A percentile compares a stretch with the other conserved stretches of the same genome.
Conservation (phyloP, 2,329 filamentous ascomycete species). For the Parastagonospora avenae region DNA sequence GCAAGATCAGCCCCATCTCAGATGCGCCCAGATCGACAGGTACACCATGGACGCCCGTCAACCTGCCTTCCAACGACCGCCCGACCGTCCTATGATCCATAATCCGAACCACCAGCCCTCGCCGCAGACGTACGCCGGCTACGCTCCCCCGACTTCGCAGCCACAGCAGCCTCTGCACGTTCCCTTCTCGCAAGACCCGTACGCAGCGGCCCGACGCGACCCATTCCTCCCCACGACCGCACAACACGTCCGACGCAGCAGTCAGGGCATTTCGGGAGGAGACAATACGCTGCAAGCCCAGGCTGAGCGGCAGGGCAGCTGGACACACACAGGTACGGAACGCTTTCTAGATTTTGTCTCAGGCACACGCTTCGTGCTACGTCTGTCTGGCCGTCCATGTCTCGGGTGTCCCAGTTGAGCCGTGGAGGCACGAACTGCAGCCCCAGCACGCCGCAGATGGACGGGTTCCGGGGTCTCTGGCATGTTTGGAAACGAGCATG, state of each 20-base stretch:
- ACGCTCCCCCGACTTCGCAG: conserved; percentile 41
- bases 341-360: conserved; percentile 8
- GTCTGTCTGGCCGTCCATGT: neutral
- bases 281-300: conserved; percentile 34
- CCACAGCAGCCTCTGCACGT: conserved; percentile 50
- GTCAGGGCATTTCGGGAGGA: conserved; percentile 45
- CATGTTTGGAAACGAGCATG: neutral
- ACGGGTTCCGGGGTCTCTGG: too few species aligned
- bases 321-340: conserved; percentile 47
- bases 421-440: too few species aligned
- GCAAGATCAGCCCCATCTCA: conserved; percentile 2
- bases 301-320: conserved; percentile 39
- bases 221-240: conserved; percentile 50
- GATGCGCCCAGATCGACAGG: conserved; percentile 17
- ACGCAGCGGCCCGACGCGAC: conserved; percentile 53
- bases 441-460: too few species aligned
- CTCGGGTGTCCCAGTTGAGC: neutral
- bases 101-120: conserved; percentile 61
- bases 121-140: conserved; percentile 32
- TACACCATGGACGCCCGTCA: conserved; percentile 45
- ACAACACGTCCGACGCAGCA: conserved; percentile 46
- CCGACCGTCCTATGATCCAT: conserved; percentile 52
- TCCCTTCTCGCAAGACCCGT: conserved; percentile 53
- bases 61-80: conserved; percentile 45
- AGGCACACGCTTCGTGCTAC: conserved; percentile 1